phyloP scores from a whole-genome alignment of 768 basidiomycete genomes.

The Chalciporus chontae region DNA sequence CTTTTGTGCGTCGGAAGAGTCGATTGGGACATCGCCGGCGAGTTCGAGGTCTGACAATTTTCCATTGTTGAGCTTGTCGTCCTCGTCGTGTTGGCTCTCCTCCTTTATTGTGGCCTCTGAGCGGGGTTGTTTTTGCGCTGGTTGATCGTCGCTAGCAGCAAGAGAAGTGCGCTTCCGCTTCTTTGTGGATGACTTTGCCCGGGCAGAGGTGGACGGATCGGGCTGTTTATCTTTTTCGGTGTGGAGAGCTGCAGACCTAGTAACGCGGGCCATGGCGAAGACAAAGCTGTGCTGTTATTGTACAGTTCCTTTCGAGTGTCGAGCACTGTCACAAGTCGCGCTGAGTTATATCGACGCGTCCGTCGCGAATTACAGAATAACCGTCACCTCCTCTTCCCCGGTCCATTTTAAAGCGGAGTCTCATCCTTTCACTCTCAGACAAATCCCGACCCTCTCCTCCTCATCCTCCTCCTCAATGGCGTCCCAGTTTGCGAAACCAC shows the following conservation, averaged over 20 bases:
- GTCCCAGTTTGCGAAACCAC: constrained; percentile 32
- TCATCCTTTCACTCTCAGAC: too few species aligned
- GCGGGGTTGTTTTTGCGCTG: constrained; percentile 47
- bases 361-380: constrained; percentile 18
- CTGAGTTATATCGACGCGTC: constrained; percentile 20
- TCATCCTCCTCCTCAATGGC: constrained; percentile 27
- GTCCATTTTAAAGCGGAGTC: too few species aligned
- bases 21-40: constrained; percentile 47
- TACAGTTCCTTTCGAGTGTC: constrained; percentile 4
- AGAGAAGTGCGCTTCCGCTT: constrained; percentile 66
- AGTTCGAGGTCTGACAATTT: constrained; percentile 30
- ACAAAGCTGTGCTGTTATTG: constrained; percentile 3
- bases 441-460: too few species aligned
- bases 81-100: constrained; percentile 25
- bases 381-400: too few species aligned
- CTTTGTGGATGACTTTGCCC: constrained; percentile 38
- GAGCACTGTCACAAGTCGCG: constrained; percentile 24
- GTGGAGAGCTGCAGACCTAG: constrained; percentile 54
- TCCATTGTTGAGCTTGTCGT: constrained; percentile 18
- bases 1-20: constrained; percentile 42
- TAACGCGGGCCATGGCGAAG: constrained; percentile 73
- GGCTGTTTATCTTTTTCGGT: constrained; percentile 35
- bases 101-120: constrained; percentile 35
- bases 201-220: constrained; percentile 20
- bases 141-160: constrained; percentile 45